Conservation (phyloP, 352 stramenopile species). For the Globisporangium lucens region DNA sequence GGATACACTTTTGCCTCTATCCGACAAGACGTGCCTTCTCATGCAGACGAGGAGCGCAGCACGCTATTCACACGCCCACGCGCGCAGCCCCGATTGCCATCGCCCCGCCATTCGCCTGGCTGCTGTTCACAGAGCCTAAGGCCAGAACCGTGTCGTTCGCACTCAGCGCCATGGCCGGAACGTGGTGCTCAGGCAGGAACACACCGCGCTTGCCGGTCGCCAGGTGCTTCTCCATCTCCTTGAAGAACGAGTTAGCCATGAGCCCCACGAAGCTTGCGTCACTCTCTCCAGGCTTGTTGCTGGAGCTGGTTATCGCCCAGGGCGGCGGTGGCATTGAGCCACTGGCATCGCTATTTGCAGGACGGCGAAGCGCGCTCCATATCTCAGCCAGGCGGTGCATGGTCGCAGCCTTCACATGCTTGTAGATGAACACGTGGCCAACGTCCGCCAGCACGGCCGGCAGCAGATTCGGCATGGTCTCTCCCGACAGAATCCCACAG, state of each 20-base stretch:
- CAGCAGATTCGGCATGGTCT: conserved; percentile 5
- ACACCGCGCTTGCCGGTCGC: conserved; percentile 42
- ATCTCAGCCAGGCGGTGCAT: conserved; percentile 26
- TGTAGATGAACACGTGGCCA: conserved; percentile 21
- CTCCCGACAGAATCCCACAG: conserved; percentile 36
- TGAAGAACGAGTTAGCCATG: conserved; percentile 59
- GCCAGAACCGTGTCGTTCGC: conserved; percentile 33
- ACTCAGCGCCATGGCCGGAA: conserved; percentile 54
- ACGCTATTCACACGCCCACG: neutral
- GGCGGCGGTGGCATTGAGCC: neutral
- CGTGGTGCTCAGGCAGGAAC: conserved; percentile 37
- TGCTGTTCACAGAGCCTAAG: neutral
- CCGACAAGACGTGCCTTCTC: neutral
- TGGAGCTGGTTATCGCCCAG: neutral
- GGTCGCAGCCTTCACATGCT: conserved; percentile 25
- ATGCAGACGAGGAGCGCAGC: conserved; percentile 8
- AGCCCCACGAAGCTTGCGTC: conserved; percentile 36
- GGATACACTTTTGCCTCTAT: neutral
- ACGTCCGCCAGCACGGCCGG: conserved; percentile 9
- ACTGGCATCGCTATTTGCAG: neutral
- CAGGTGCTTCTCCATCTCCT: conserved; percentile 49
- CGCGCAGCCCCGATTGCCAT: neutral
- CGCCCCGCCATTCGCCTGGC: neutral
- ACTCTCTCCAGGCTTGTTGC: conserved; percentile 13
- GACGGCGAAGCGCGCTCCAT: conserved; percentile 6